A percentile compares a stretch with the other conserved stretches of the same genome.
These are phyloP conservation scores for Gastrolobium villosum DNA, from an alignment of 306 rosid genomes.

Conservation along the genomic window DNA sequence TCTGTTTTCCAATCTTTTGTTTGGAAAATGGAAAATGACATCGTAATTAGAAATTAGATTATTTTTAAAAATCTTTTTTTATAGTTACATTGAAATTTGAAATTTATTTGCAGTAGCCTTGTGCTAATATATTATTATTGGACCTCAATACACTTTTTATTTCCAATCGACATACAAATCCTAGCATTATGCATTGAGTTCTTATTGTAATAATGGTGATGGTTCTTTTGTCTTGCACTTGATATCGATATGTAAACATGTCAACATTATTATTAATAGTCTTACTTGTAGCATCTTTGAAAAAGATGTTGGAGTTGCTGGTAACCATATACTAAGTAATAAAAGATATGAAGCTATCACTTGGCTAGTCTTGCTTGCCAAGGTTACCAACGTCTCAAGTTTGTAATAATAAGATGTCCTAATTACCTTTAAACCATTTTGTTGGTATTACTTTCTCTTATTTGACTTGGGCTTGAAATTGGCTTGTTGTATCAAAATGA, in stretches of 20 bases:
- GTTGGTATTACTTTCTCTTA: constrained; percentile 17
- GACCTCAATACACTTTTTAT: neutral
- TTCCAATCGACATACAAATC: neutral
- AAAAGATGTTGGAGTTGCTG: constrained; percentile 1
- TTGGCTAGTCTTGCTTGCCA: constrained; percentile 28
- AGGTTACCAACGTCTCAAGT: constrained; percentile 20
- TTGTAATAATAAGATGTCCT: constrained; percentile 3
- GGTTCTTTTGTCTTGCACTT: neutral
- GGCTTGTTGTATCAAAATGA: constrained; percentile 10
- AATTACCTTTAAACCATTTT: neutral
- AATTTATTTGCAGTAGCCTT: neutral
- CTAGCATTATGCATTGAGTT: constrained; percentile 17
- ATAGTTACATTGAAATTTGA: neutral
- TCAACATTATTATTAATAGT: neutral
- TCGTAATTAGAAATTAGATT: neutral
- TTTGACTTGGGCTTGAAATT: constrained; percentile 19
- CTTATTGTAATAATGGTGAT: constrained; percentile 1
- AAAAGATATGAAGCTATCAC: constrained; percentile 5
- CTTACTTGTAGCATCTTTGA: neutral
- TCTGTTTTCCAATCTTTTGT: neutral
- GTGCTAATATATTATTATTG: neutral
- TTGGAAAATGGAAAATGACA: neutral
- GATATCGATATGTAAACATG: neutral
- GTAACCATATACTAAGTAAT: neutral
- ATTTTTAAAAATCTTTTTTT: no score